Base-by-base conservation (phyloP, 2,329 filamentous ascomycete genomes). In the Neurospora sp. region DNA sequence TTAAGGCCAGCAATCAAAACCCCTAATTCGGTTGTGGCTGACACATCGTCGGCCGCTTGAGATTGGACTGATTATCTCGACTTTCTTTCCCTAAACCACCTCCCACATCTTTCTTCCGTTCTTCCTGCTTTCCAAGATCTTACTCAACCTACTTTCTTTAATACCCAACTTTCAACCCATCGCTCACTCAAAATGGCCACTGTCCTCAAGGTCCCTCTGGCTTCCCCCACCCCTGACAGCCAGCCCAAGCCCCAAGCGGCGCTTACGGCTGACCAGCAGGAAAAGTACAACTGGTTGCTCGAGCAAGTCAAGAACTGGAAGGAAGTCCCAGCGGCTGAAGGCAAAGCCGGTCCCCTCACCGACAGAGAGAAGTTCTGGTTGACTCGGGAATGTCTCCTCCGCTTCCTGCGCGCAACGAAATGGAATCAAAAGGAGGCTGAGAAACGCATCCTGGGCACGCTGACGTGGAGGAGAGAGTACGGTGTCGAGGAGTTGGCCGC, bases 341-440 rank as follows among this genome's bases (percentile, higher is more conserved):
- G 80, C 72, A 84, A 85, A 72, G 85, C 79, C 8, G 87, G 87
- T 2, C 88, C 92, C 1, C 82, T 98, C 70, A 89, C 88, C 67
- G 93, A 97, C 70, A 82, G 84, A 67, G 96, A 99, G 81, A 91
- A 88, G 77, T 88, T 96, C 82, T 99, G 93, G 89, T 86, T 99
- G 74, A 97, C 94, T 12, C 88, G 89, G 74, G 96, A 99, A 79
- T 98, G 95, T 78, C 86, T 99, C 17, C 85, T 97, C 52, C 91
- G 96, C 75, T 99, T 97, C 79, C 89, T 99, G 38, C 91, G 95
- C 71, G 96, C 96, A 23, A 94, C 93, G 43, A 97, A 97, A 81
- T 99, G 96, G 93, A 85, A 89, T 74, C 85, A 91, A 67, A 82
- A 88, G 62, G 89, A 95, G 66, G 89, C 96, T 8, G 86, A 90